These are phyloP conservation scores for Trypanosoma boissoni DNA, from an alignment of 208 protist species.

Conservation along the genomic window DNA sequence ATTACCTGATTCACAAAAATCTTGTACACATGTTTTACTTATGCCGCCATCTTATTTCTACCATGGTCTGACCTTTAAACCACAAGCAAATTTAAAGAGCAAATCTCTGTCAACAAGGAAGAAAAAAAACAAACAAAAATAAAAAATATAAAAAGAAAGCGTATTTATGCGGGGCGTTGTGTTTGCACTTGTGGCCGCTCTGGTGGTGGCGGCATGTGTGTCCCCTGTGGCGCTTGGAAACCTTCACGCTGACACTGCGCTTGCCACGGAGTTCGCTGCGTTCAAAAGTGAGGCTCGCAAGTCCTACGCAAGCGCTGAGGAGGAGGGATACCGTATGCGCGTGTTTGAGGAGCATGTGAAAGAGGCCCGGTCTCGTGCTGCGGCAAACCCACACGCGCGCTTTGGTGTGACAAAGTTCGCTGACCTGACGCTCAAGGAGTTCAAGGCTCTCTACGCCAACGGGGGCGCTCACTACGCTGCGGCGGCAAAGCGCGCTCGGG, in stretches of 20 bases:
- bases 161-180: not conserved
- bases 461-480: slow-evolving; percentile 15
- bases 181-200: not conserved
- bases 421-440: slow-evolving; percentile 54
- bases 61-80: too few species aligned
- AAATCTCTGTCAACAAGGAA: too few species aligned
- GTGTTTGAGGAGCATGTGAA: slow-evolving; percentile 58
- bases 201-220: not conserved
- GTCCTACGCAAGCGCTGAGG: slow-evolving; percentile 40
- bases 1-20: too few species aligned
- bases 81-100: too few species aligned
- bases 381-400: slow-evolving; percentile 54
- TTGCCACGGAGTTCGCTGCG: slow-evolving; percentile 30
- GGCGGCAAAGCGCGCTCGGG: not conserved
- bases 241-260: not conserved
- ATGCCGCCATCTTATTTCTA: too few species aligned
- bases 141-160: too few species aligned
- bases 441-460: slow-evolving; percentile 38
- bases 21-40: too few species aligned
- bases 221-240: not conserved
- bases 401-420: slow-evolving; percentile 32
- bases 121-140: too few species aligned
- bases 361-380: slow-evolving; percentile 22
- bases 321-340: slow-evolving; percentile 35
- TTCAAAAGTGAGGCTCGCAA: slow-evolving; percentile 63